phyloP scores from a whole-genome alignment of 1,284 basidiomycete genomes.

The Microbotryum silenes-acaulis region DNA sequence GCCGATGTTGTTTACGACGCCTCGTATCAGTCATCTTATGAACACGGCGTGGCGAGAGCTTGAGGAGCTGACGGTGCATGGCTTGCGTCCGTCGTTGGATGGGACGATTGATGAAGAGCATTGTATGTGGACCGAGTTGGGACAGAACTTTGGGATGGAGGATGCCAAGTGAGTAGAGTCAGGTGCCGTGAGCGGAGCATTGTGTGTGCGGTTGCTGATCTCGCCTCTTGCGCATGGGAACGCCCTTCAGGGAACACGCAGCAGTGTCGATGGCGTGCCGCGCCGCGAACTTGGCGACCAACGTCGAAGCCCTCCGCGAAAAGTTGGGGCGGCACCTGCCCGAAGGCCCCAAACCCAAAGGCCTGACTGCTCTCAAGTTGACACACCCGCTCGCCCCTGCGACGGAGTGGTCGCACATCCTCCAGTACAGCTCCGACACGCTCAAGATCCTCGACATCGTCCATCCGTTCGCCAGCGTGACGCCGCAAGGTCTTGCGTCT shows the following conservation, averaged over 20 bases:
- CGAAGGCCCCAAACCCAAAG: slow-evolving; percentile 1
- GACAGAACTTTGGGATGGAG: background rate
- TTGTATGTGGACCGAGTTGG: slow-evolving; percentile 12
- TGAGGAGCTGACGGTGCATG: slow-evolving; percentile 7
- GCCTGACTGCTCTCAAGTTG: slow-evolving; percentile 12
- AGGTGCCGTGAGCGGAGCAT: background rate
- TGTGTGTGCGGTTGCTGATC: too few species aligned
- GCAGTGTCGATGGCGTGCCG: too few species aligned
- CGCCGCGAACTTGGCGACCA: too few species aligned
- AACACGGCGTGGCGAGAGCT: slow-evolving; percentile 12
- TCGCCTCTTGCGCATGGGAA: too few species aligned
- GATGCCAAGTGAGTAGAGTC: background rate
- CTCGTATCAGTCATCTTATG: slow-evolving; percentile 14
- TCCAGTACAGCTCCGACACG: slow-evolving; percentile 11
- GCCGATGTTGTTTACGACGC: slow-evolving; percentile 22
- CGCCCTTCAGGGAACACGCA: background rate
- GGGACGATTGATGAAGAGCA: slow-evolving; percentile 7
- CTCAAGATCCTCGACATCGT: slow-evolving; percentile 5
- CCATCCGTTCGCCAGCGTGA: background rate
- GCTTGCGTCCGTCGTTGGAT: slow-evolving; percentile 2
- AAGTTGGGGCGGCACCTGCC: background rate
- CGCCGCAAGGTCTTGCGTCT: slow-evolving; percentile 9
- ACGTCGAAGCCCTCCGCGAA: background rate
- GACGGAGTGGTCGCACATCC: slow-evolving; percentile 4
- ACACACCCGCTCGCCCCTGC: background rate